Percentiles rank a stretch among this genome's conserved stretches.
These are phyloP conservation scores for Musa acuminata DNA, from an alignment of 176 grass and related monocot genomes.

Conservation along the genomic window DNA sequence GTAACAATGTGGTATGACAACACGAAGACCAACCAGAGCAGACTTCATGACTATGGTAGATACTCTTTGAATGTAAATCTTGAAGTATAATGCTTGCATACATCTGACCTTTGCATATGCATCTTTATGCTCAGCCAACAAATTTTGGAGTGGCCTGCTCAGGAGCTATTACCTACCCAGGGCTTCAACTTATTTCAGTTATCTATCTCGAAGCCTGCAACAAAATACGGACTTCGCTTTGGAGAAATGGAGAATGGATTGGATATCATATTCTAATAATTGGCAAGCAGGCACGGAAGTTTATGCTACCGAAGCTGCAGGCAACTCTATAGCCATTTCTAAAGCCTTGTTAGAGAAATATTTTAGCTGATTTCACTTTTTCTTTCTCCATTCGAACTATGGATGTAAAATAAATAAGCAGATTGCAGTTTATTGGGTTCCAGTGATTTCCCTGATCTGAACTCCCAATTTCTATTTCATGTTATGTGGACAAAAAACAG, in stretches of 20 bases:
- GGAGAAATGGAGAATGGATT: conserved; percentile 71
- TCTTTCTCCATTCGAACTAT: not conserved
- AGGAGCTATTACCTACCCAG: conserved; percentile 84
- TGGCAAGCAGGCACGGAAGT: conserved; percentile 59
- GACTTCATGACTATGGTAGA: conserved; percentile 92
- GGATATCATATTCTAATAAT: conserved; percentile 73
- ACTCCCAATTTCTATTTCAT: no score
- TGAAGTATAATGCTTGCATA: conserved; percentile 5
- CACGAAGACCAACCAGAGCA: conserved; percentile 72
- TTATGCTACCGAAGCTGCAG: conserved; percentile 43
- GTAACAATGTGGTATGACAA: conserved; percentile 98
- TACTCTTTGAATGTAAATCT: not conserved
- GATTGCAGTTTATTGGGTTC: not conserved
- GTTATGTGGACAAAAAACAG: no score
- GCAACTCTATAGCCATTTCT: conserved; percentile 55
- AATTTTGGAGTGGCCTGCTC: conserved; percentile 88
- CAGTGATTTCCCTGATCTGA: no score
- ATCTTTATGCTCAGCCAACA: conserved; percentile 45
- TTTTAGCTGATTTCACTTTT: conserved; percentile 32
- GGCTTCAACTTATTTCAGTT: conserved; percentile 78
- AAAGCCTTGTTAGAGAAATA: conserved; percentile 67
- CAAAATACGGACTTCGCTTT: conserved; percentile 53
- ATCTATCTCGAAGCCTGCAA: conserved; percentile 44
- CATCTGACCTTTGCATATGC: not conserved
- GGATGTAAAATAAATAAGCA: not conserved